Evolutionary conservation across 768 basidiomycete genomes (phyloP).

Genomic region (Panaeolus cyanescens): DNA sequence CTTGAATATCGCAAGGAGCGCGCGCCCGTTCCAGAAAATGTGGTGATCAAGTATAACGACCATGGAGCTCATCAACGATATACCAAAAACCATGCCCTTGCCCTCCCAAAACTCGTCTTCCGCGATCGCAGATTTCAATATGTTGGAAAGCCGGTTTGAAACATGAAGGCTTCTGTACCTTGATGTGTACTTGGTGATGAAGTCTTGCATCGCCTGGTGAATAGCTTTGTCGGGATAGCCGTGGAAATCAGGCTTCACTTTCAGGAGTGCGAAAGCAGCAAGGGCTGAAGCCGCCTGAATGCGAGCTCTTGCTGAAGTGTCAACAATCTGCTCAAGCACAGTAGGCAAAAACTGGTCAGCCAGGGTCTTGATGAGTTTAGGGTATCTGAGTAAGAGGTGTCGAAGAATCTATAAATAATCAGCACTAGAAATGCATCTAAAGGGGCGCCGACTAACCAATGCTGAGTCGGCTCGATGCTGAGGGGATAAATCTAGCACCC

Average conservation of each 20-base stretch:
- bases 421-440: background rate
- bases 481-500: constrained; percentile 36
- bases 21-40: constrained; percentile 12
- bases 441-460: background rate
- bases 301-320: constrained; percentile 35
- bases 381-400: constrained; percentile 6
- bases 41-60: constrained; percentile 17
- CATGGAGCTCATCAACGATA: constrained; percentile 14
- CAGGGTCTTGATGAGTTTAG: constrained; percentile 49
- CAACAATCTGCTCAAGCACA: constrained; percentile 29
- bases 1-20: constrained; percentile 14
- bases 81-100: constrained; percentile 12
- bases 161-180: background rate
- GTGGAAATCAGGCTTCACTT: constrained; percentile 14
- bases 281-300: constrained; percentile 57
- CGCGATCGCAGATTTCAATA: constrained; percentile 11
- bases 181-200: background rate
- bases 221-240: background rate
- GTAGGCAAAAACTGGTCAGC: constrained; percentile 43
- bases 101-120: constrained; percentile 7
- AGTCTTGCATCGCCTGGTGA: background rate
- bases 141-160: background rate
- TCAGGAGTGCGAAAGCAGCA: constrained; percentile 50
- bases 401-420: background rate
- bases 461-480: constrained; percentile 6